Evolutionary conservation across 1,284 basidiomycete genomes (phyloP), one percentile per base, ranked within the genome.

Genomic region (Malassezia cuniculi): DNA sequence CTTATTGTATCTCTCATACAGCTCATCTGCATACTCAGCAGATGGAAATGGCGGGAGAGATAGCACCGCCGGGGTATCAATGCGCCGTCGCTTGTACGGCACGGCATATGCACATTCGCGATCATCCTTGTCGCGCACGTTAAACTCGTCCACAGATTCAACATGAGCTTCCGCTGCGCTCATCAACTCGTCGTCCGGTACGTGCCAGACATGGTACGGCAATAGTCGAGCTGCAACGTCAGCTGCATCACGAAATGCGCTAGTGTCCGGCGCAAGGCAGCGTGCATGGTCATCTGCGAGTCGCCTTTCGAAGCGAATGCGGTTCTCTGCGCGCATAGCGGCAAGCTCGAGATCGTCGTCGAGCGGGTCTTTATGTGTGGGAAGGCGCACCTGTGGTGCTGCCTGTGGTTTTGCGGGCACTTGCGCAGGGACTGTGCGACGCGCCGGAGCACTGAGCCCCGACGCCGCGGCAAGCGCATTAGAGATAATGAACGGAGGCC

Each of bases 181-280:
- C 11, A 54, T 36, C 16, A 62, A 33, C 29, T 62, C 62, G 25
- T 48, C 43, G 24, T 60, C 54, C 4, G 57, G 52, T 2, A 60
- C 51, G 41, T 61, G 52, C 52, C 52, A 65, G 22, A 65, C 57
- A 25, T 65, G 62, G 31, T 57, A 65, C 2, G 62, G 62, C 19
- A 65, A 34, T 7, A 65, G 44, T 4, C 62, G 36, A 4, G 32
- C 43, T 16, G 63, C 48, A 2, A 57, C 55, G 29, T 65, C 62
- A 16, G 44, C 32, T 6, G 53, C 52, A 18, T 43, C 46, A 5
- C 31, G 18, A 35, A 65, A 65, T 3, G 58, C 39, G n/a, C 53
- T 55, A 14, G n/a, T 36, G 28, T 56, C 55, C 3, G 62, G 58
- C 8, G 34, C 41, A 17, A 62, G 50, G 9, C 52, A 51, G 5